Base-by-base conservation (phyloP, 2,329 filamentous ascomycete genomes). In the Ciborinia camelliae region DNA sequence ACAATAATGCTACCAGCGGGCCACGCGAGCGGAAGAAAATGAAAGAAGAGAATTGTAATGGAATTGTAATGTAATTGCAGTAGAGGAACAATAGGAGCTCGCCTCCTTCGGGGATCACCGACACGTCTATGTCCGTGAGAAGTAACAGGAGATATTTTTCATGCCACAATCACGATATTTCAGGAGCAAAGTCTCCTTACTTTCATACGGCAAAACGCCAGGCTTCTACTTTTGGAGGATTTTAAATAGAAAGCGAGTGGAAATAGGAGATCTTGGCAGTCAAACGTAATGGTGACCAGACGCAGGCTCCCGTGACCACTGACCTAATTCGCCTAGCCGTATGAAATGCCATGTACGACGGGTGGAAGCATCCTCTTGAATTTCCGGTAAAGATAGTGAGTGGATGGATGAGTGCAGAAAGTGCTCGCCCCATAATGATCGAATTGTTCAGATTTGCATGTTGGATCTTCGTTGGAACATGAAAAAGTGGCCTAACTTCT, bases 81-180 rank as follows among this genome's bases (percentile, higher is more conserved):
- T 35, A n/a, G 15, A 10, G 15, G 20, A 51, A 18, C 15, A 32
- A 4, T 6, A 26, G 55, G 41, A 35, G 35, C 14, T 37, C 28
- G 28, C 41, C 41, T 26, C 41, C 28, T 37, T 32, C 55, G 55
- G 55, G n/a, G 7, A 35, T 47, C n/a, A 20, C 41, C 55, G 55
- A 14, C 7, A 23, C 14, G 55, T n/a, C 20, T 26, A 35, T 6
- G 30, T 47, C 55, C 55, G 55, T 23, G 14, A 20, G 20, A 43
- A 20, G 43, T n/a, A 59, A 47, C 39, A 47, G 41, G 55, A 7
- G 14, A 59, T 59, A 12, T 4, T 59, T 59, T 35, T 12, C 55
- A 59, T 59, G 5, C 28, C 55, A 59, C 5, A 14, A 35, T 47
- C 41, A 26, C 30, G 30, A 47, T 26, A 58, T 59, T 23, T 12